Conservation (phyloP, 1,284 basidiomycete genomes). For the Boletus albobrunnescens region DNA sequence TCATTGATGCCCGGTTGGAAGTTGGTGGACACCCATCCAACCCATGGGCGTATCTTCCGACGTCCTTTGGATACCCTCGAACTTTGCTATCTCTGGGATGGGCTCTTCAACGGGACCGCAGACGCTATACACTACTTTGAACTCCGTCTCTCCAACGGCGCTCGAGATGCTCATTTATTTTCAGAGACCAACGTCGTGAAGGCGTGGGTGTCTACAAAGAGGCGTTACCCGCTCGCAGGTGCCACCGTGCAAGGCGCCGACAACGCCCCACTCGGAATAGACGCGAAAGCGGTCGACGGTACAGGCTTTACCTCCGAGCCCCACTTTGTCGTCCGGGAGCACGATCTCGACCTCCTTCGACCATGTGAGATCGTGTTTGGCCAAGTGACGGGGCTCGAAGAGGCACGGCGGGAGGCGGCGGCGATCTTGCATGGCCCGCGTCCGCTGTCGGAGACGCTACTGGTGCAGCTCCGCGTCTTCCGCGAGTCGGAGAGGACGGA, state of each 20-base stretch:
- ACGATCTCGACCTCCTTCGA: constrained; percentile 11
- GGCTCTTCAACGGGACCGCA: constrained; percentile 16
- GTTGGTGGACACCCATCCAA: constrained; percentile 2
- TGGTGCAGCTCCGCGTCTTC: constrained; percentile 14
- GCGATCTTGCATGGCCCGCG: constrained; percentile 13
- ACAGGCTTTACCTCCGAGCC: constrained; percentile 1
- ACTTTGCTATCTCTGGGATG: constrained; percentile 13
- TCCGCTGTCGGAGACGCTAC: constrained; percentile 20
- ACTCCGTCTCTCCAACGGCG: constrained; percentile 8
- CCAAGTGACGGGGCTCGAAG: constrained; percentile 13
- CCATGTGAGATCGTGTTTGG: constrained; percentile 11
- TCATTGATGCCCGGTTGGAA: constrained; percentile 14
- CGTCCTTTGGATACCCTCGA: constrained; percentile 16
- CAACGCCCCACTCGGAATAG: background rate
- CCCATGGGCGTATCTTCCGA: constrained; percentile 15
- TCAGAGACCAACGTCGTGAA: constrained; percentile 13
- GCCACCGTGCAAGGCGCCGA: constrained; percentile 11
- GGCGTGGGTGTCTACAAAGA: constrained; percentile 23
- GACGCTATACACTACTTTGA: constrained; percentile 13
- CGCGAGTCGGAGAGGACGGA: background rate
- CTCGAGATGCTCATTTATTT: constrained; percentile 14
- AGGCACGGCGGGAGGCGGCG: background rate
- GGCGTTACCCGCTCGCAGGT: constrained; percentile 20
- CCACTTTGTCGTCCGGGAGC: constrained; percentile 22
- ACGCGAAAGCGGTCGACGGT: background rate